Evolutionary conservation across 129 eudicot species (phyloP).

Genomic region (Helianthus tuberosus): DNA sequence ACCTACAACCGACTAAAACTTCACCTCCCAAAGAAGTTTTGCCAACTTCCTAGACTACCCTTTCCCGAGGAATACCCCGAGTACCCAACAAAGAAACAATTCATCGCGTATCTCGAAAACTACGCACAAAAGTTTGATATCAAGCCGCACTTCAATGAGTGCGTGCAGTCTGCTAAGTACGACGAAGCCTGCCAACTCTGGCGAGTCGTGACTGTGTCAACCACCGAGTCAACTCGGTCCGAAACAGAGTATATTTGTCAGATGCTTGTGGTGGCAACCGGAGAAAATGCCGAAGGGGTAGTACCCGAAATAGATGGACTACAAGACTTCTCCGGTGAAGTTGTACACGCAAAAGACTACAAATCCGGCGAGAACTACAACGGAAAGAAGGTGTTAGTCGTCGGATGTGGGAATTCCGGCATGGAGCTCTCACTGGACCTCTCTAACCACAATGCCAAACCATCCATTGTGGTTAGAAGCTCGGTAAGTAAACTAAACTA

Average conservation of each 20-base stretch:
- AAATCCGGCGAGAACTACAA: constrained; percentile 58
- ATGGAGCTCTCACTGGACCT: constrained; percentile 90
- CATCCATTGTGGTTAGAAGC: constrained; percentile 78
- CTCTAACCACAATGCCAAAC: constrained; percentile 68
- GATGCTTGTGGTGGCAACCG: constrained; percentile 72
- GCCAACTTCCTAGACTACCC: constrained; percentile 22
- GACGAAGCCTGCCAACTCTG: constrained; percentile 19
- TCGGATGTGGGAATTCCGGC: constrained; percentile 85
- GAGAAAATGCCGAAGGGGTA: constrained; percentile 73
- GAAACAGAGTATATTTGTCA: constrained; percentile 21
- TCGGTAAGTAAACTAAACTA: constrained; percentile 53
- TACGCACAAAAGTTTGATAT: constrained; percentile 19
- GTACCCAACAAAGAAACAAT: constrained; percentile 23
- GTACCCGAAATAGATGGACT: constrained; percentile 78
- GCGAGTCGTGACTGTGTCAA: constrained; percentile 17
- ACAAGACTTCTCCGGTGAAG: constrained; percentile 60
- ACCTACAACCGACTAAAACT: constrained; percentile 24
- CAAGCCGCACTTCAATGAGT: constrained; percentile 22
- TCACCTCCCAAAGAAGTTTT: constrained; percentile 23
- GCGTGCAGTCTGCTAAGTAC: constrained; percentile 12
- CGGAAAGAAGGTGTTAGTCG: constrained; percentile 70
- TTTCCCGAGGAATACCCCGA: constrained; percentile 21
- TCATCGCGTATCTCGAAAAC: constrained; percentile 15
- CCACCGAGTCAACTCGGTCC: neutral
- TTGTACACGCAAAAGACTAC: constrained; percentile 68